Evolutionary conservation across 345 rosid genomes (phyloP).

Genomic region (Populus alba): DNA sequence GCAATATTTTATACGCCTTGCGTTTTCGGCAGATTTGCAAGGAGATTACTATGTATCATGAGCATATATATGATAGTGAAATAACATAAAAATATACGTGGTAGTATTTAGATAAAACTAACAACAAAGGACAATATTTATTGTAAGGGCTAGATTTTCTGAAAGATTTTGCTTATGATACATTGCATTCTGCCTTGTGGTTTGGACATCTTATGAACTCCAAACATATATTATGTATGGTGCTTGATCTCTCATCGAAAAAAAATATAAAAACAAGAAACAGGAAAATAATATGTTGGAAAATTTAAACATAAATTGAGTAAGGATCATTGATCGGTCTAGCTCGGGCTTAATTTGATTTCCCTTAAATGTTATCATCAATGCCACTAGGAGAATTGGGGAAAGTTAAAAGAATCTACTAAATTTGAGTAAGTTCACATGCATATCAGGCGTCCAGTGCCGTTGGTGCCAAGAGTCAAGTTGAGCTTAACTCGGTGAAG

Average conservation of each 20-base stretch:
- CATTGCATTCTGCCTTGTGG: slow-evolving; percentile 15
- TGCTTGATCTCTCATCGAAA: not conserved
- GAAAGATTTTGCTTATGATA: slow-evolving; percentile 6
- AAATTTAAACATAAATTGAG: too few relatives aligned
- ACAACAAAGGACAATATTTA: slow-evolving; percentile 2
- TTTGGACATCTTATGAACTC: not conserved
- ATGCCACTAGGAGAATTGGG: not conserved
- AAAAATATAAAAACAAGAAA: too few relatives aligned
- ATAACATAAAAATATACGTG: not conserved
- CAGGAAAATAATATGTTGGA: not conserved
- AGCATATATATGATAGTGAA: not conserved
- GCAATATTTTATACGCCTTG: not conserved
- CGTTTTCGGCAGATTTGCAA: slow-evolving; percentile 5
- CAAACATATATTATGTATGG: too few relatives aligned
- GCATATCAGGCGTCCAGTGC: not conserved
- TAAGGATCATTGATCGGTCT: not conserved
- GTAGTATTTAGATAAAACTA: slow-evolving; percentile 3
- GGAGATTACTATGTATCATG: not conserved
- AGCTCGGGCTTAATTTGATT: not conserved
- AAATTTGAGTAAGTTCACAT: not conserved
- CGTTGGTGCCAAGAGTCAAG: not conserved
- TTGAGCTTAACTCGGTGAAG: not conserved
- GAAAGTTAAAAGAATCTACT: not conserved
- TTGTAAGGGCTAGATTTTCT: not conserved
- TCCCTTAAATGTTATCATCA: not conserved